A percentile compares a stretch with the other conserved stretches of the same genome.
phyloP scores from a whole-genome alignment of 306 rosid species.

The Acacia confusa region DNA sequence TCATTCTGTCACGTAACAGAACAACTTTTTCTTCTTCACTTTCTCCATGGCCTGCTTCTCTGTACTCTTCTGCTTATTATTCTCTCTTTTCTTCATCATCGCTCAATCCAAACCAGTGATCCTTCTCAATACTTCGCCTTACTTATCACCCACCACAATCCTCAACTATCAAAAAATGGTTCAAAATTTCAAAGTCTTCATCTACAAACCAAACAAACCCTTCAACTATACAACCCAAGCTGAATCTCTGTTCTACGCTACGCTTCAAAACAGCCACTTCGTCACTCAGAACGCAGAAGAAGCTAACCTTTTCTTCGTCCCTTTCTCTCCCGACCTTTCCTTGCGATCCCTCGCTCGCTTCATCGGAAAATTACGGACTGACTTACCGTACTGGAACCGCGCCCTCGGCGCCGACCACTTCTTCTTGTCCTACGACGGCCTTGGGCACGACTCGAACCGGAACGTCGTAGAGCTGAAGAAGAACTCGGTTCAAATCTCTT shows the following conservation, averaged over 20 bases:
- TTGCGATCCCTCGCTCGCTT: slow-evolving; percentile 52
- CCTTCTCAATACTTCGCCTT: slow-evolving; percentile 38
- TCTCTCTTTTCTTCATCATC: slow-evolving; percentile 22
- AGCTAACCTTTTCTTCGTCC: slow-evolving; percentile 72
- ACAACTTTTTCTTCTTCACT: no score
- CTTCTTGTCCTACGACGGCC: slow-evolving; percentile 52
- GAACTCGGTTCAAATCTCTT: slow-evolving; percentile 67
- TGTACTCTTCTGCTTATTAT: not conserved
- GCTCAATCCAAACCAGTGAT: slow-evolving; percentile 21
- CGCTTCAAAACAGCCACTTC: slow-evolving; percentile 47
- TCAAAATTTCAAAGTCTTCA: slow-evolving; percentile 48
- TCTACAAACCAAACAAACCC: slow-evolving; percentile 45
- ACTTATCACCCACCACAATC: slow-evolving; percentile 52
- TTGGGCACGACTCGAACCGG: slow-evolving; percentile 41
- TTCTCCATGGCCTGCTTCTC: not conserved
- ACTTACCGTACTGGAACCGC: slow-evolving; percentile 69
- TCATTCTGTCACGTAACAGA: no score
- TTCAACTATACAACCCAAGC: slow-evolving; percentile 33
- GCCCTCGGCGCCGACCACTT: slow-evolving; percentile 88
- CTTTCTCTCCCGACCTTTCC: slow-evolving; percentile 46
- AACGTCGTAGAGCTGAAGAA: slow-evolving; percentile 67
- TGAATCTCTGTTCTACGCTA: slow-evolving; percentile 53
- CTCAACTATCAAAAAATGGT: slow-evolving; percentile 58
- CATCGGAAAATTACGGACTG: slow-evolving; percentile 37
- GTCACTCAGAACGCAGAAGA: slow-evolving; percentile 43